phyloP scores from a whole-genome alignment of 768 basidiomycete genomes.

The Dioszegia hungarica region DNA sequence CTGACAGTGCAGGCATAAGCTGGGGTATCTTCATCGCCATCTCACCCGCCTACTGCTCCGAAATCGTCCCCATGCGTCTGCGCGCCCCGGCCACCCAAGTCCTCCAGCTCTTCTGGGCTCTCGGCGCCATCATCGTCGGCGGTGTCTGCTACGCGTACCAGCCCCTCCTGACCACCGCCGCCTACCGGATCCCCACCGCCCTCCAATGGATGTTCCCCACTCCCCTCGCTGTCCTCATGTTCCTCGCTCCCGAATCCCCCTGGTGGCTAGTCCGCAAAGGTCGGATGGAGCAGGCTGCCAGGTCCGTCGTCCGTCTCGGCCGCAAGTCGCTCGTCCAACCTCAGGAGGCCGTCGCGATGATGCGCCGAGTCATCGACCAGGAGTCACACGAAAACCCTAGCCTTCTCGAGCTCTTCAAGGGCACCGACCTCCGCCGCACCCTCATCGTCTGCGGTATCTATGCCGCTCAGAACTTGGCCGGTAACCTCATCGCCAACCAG shows the following conservation, averaged over 20 bases:
- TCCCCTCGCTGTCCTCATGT: conserved; percentile 33
- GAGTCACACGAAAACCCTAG: conserved; percentile 12
- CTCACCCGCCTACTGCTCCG: conserved; percentile 39
- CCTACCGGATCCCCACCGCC: conserved; percentile 29
- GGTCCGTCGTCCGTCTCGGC: conserved; percentile 30
- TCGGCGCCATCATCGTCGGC: conserved; percentile 45
- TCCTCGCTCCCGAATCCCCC: conserved; percentile 44
- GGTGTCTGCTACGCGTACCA: conserved; percentile 38
- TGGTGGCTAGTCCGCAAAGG: conserved; percentile 47
- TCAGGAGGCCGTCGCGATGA: conserved; percentile 40
- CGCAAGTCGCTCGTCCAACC: conserved; percentile 15
- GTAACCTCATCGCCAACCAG: conserved; percentile 35
- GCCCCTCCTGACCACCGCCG: neutral
- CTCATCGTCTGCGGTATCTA: conserved; percentile 38
- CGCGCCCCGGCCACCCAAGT: conserved; percentile 42
- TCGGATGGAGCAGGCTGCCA: conserved; percentile 22
- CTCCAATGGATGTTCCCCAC: conserved; percentile 46
- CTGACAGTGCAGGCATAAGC: conserved; percentile 7
- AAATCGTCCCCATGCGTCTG: conserved; percentile 44
- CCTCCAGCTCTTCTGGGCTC: conserved; percentile 46
- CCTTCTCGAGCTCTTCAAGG: conserved; percentile 40
- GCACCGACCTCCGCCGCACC: conserved; percentile 34
- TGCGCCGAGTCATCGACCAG: conserved; percentile 34
- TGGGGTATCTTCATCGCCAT: conserved; percentile 45
- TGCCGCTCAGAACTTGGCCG: conserved; percentile 41